Percentiles rank a stretch among this genome's conserved stretches.
These are phyloP conservation scores for Fusarium anthophilum DNA, from an alignment of 2,329 filamentous ascomycete species.

Conservation along the genomic window DNA sequence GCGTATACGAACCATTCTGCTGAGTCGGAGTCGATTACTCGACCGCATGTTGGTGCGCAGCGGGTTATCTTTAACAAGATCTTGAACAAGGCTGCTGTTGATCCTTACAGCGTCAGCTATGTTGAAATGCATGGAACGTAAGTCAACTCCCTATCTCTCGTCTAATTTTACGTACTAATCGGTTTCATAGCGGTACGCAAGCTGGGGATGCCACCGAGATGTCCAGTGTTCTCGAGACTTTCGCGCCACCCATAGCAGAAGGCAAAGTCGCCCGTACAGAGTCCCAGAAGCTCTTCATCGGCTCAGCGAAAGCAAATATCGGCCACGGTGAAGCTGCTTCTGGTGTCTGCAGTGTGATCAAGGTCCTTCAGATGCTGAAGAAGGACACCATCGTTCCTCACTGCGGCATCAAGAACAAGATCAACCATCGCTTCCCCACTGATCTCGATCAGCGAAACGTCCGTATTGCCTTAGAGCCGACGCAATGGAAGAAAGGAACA, in stretches of 20 bases:
- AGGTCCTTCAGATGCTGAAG: conserved; percentile 62
- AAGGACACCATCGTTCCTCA: conserved; percentile 61
- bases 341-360: conserved; percentile 63
- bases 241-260: conserved; percentile 48
- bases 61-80: conserved; percentile 70
- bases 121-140: conserved; percentile 83
- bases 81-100: conserved; percentile 76
- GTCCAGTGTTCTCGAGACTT: conserved; percentile 73
- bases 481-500: conserved; percentile 52
- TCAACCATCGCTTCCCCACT: conserved; percentile 58
- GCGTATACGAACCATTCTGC: conserved; percentile 77
- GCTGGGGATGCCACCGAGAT: conserved; percentile 87
- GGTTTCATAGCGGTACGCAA: conserved; percentile 53
- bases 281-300: conserved; percentile 58
- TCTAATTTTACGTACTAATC: neutral
- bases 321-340: conserved; percentile 73
- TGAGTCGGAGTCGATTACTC: conserved; percentile 76
- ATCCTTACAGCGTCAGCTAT: conserved; percentile 81
- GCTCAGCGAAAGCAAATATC: conserved; percentile 72
- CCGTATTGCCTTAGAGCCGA: conserved; percentile 64
- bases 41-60: conserved; percentile 72
- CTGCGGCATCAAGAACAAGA: conserved; percentile 59
- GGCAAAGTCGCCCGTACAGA: conserved; percentile 14
- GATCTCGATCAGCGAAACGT: conserved; percentile 52
- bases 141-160: neutral